These are phyloP conservation scores for Raphanus raphanistrum DNA, from an alignment of 345 rosid genomes.

Conservation along the genomic window DNA sequence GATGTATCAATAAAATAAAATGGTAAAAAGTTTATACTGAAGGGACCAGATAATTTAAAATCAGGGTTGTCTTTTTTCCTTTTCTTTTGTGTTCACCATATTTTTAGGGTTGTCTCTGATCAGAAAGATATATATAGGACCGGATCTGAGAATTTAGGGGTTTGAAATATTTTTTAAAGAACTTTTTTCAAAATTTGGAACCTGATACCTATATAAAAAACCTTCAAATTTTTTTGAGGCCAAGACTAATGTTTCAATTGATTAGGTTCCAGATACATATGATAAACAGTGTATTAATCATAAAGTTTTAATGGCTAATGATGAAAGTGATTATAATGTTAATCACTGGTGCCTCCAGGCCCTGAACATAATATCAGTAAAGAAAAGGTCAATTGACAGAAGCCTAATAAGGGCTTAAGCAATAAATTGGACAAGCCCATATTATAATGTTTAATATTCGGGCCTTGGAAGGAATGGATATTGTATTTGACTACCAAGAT, in stretches of 20 bases:
- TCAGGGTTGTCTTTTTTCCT: neutral
- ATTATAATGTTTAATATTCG: neutral
- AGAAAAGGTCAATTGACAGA: neutral
- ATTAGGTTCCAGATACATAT: neutral
- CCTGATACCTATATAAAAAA: too few relatives aligned
- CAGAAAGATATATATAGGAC: neutral
- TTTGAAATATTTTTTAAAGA: too few relatives aligned
- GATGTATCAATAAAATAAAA: neutral
- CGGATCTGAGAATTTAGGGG: too few relatives aligned
- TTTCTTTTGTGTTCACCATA: too few relatives aligned
- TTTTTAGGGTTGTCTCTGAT: neutral
- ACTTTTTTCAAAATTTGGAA: too few relatives aligned
- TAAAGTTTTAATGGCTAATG: conserved; percentile 18
- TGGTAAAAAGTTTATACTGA: neutral
- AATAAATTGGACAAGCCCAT: neutral
- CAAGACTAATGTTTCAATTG: too few relatives aligned
- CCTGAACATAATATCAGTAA: neutral
- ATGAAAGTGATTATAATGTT: conserved; percentile 18
- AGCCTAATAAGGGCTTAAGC: neutral
- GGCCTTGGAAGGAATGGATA: neutral
- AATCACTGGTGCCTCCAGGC: neutral
- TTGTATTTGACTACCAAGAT: neutral
- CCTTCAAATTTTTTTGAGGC: too few relatives aligned
- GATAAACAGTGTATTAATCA: conserved; percentile 19
- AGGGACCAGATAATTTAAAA: conserved; percentile 11